Evolutionary conservation across 2,329 filamentous ascomycete genomes (phyloP).

Genomic region (Pseudogymnoascus sp.): DNA sequence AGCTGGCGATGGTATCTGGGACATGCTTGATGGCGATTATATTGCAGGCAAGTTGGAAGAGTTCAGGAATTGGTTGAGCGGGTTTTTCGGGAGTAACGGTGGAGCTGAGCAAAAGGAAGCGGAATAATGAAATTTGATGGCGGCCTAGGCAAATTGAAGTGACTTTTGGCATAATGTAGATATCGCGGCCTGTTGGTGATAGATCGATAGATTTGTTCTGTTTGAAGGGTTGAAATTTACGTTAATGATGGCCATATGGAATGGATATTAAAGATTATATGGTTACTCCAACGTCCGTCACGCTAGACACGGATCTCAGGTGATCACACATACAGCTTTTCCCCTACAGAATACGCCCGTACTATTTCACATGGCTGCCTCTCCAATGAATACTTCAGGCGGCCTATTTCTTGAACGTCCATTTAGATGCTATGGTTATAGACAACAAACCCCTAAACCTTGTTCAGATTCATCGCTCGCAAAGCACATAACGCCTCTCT

Average conservation of each 20-base stretch:
- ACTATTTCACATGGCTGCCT: not conserved
- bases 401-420: not conserved
- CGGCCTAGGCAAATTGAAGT: not conserved
- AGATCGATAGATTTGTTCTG: not conserved
- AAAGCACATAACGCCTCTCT: not conserved
- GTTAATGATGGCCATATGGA: not conserved
- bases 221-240: not conserved
- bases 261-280: not conserved
- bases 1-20: slow-evolving; percentile 13
- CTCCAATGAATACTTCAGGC: not conserved
- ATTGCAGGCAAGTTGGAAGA: slow-evolving; percentile 39
- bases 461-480: not conserved
- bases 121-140: not conserved
- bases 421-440: not conserved
- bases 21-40: slow-evolving; percentile 36
- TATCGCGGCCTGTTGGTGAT: not conserved
- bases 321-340: too few species aligned
- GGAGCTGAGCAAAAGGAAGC: not conserved
- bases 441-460: not conserved
- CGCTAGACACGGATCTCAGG: too few species aligned
- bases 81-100: not conserved
- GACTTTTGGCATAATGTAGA: not conserved
- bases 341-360: too few species aligned
- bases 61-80: slow-evolving; percentile 25
- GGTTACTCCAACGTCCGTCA: not conserved